phyloP scores from a whole-genome alignment of 2,329 filamentous ascomycete species.

The Xylaria polymorpha region DNA sequence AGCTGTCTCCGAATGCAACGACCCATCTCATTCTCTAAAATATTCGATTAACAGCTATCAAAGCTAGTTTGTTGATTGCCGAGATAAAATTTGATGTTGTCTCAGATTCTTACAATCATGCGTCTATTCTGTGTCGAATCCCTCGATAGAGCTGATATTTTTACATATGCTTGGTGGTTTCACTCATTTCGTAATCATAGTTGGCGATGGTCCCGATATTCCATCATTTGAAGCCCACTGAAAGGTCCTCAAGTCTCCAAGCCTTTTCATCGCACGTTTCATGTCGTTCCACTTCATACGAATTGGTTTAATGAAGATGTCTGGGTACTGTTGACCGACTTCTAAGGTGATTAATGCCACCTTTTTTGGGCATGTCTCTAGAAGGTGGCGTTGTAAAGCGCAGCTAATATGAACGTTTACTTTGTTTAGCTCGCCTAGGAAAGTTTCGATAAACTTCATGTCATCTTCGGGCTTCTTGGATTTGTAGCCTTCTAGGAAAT shows the following conservation, averaged over 20 bases:
- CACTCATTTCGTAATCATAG: not conserved
- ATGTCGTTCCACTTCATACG: constrained; percentile 26
- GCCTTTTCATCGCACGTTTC: constrained; percentile 15
- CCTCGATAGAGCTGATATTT: not conserved
- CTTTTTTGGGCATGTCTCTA: constrained; percentile 37
- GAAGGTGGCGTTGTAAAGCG: constrained; percentile 40
- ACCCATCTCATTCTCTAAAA: not conserved
- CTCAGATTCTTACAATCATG: not conserved
- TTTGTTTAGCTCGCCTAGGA: constrained; percentile 38
- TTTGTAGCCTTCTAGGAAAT: constrained; percentile 39
- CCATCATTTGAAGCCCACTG: constrained; percentile 27
- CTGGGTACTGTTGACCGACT: constrained; percentile 6
- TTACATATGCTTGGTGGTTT: not conserved
- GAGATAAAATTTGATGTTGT: not conserved
- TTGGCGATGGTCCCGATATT: constrained; percentile 19
- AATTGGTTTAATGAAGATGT: constrained; percentile 23
- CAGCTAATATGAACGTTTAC: constrained; percentile 40
- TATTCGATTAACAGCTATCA: not conserved
- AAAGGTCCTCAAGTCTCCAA: constrained; percentile 24
- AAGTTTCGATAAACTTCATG: constrained; percentile 38
- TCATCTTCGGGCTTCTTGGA: constrained; percentile 38
- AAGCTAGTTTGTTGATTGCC: not conserved
- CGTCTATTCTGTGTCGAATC: not conserved
- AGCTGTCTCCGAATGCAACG: not conserved
- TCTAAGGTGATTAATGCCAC: constrained; percentile 22